Evolutionary conservation across 495 filamentous ascomycete species (phyloP), one percentile per base, ranked within the genome.

Genomic region (Thermochaetoides thermophila): DNA sequence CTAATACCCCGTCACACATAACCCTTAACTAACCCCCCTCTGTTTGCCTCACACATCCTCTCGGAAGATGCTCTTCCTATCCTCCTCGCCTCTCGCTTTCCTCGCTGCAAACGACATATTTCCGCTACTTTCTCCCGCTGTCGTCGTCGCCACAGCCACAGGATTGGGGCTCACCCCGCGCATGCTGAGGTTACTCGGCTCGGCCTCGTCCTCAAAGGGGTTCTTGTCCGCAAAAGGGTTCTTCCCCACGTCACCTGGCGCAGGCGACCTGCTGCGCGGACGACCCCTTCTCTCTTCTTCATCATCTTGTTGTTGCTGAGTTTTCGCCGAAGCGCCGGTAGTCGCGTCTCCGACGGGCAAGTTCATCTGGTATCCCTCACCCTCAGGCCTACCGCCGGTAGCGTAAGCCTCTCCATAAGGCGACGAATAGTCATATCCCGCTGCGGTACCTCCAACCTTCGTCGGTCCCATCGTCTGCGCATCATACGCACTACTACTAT

Each of bases 111-210:
- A 41, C 20, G 17, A 39, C 19, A 52, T 59, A 34, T 64, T 59
- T n/a, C n/a, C n/a, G n/a, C n/a, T n/a, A n/a, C n/a, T n/a, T n/a
- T n/a, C n/a, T n/a, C n/a, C n/a, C n/a, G n/a, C n/a, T n/a, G n/a
- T n/a, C n/a, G n/a, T n/a, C n/a, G n/a, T n/a, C 35, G 17, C 1
- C 21, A 26, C 33, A 14, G 21, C 15, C 27, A 70, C 63, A 22
- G 69, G 69, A 27, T 68, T 42, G 16, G 69, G 67, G 43, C 69
- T 74, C 7, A 75, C 63, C 9, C 69, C 71, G 21, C 70, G 45
- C 43, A 74, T 13, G 42, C 61, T 64, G n/a, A 64, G 35, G 37
- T 64, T 65, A 38, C 67, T 70, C 37, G 60, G 56, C 53, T 75
- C 70, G 1, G 66, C 68, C 10, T 57, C 46, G 37, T 73, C 64